These are phyloP conservation scores for Astragalus membranaceus DNA, from an alignment of 306 rosid genomes.

Conservation along the genomic window DNA sequence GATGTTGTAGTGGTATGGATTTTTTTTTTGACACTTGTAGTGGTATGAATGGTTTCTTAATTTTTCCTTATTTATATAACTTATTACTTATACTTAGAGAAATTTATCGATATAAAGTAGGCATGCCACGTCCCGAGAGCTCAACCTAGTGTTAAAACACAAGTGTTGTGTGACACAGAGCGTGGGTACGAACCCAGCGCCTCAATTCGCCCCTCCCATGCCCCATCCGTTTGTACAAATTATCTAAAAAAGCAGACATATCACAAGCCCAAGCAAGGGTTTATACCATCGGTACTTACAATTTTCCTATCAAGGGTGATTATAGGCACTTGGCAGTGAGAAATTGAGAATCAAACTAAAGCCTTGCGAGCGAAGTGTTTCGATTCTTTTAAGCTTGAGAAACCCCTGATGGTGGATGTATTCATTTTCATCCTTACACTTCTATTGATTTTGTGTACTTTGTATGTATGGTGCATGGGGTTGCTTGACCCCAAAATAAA, in stretches of 20 bases:
- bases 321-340: background rate
- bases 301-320: background rate
- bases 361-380: background rate
- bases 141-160: no score
- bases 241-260: no score
- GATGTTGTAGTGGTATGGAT: background rate
- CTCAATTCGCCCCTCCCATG: no score
- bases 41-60: background rate
- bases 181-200: no score
- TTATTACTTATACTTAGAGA: no score
- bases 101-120: no score
- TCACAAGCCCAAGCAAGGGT: background rate
- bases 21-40: no score
- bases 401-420: background rate
- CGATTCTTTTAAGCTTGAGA: background rate
- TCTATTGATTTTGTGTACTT: background rate
- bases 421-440: background rate
- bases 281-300: background rate
- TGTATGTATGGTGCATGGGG: background rate
- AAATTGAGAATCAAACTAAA: background rate
- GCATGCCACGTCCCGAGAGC: no score
- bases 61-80: background rate
- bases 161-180: no score
- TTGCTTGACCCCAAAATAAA: background rate
- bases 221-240: no score